Evolutionary conservation across 1,284 basidiomycete species (phyloP).

Genomic region (Microbotryum saponariae): DNA sequence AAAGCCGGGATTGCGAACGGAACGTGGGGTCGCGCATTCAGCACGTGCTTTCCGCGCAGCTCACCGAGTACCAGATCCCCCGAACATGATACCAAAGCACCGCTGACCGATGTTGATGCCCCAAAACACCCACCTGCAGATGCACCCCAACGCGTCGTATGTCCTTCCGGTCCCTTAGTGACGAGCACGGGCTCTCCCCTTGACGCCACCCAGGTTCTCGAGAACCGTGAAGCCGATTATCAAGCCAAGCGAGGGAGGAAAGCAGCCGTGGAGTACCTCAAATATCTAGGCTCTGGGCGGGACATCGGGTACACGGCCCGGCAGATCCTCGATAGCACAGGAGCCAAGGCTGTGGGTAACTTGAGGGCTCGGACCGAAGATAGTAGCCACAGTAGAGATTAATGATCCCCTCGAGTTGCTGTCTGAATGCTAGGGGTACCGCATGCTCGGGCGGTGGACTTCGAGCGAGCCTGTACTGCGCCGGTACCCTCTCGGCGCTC

Average conservation of each 20-base stretch:
- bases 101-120: too few species aligned
- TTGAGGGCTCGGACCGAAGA: too few species aligned
- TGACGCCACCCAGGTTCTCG: slow-evolving; percentile 10
- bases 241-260: background rate
- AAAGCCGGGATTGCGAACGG: too few species aligned
- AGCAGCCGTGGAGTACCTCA: too few species aligned
- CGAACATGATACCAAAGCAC: too few species aligned
- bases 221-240: slow-evolving; percentile 11
- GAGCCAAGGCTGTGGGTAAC: too few species aligned
- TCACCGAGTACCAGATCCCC: too few species aligned
- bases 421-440: slow-evolving; percentile 1
- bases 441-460: slow-evolving; percentile 44
- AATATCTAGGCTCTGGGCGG: too few species aligned
- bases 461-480: slow-evolving; percentile 55
- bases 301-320: too few species aligned
- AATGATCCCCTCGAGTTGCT: background rate
- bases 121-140: slow-evolving; percentile 6
- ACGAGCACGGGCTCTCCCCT: slow-evolving; percentile 10
- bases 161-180: slow-evolving; percentile 12
- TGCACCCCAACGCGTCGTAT: slow-evolving; percentile 10
- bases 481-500: slow-evolving; percentile 53
- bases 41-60: too few species aligned
- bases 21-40: too few species aligned
- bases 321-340: too few species aligned
- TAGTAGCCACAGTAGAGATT: background rate